phyloP scores from a whole-genome alignment of 192 early-diverging fungal genomes.

The Funneliformis geosporum region DNA sequence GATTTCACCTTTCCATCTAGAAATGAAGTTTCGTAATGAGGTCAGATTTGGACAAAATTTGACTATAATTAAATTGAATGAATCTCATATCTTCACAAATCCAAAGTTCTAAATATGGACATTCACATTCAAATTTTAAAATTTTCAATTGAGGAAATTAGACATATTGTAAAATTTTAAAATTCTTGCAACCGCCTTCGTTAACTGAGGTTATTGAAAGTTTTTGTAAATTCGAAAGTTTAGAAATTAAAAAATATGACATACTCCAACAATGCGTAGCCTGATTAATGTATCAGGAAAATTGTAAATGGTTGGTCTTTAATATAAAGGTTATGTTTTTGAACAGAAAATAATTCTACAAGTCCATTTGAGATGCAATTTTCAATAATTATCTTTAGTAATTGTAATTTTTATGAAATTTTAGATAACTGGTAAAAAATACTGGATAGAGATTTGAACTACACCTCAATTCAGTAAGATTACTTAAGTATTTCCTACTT shows the following conservation, averaged over 20 bases:
- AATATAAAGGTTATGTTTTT: not conserved
- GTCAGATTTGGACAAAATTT: not conserved
- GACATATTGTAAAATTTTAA: not conserved
- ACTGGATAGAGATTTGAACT: not conserved
- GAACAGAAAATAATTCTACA: not conserved
- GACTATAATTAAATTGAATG: too few species aligned
- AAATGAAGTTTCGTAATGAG: not conserved
- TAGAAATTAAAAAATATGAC: not conserved
- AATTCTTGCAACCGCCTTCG: not conserved
- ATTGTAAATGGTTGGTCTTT: not conserved
- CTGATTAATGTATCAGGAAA: not conserved
- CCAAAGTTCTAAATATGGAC: not conserved
- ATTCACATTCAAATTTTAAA: not conserved
- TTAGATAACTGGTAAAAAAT: not conserved
- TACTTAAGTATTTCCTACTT: not conserved
- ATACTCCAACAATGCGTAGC: not conserved
- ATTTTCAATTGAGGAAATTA: not conserved
- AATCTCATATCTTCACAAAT: too few species aligned
- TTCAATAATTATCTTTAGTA: not conserved
- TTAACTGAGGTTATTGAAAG: not conserved
- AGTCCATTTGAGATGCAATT: not conserved
- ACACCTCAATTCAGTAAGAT: not conserved
- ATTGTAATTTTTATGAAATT: not conserved
- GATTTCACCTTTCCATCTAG: not conserved
- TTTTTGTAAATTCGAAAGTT: not conserved